Conservation (phyloP, 805 yeast species). For the Wickerhamomyces silvicola region DNA sequence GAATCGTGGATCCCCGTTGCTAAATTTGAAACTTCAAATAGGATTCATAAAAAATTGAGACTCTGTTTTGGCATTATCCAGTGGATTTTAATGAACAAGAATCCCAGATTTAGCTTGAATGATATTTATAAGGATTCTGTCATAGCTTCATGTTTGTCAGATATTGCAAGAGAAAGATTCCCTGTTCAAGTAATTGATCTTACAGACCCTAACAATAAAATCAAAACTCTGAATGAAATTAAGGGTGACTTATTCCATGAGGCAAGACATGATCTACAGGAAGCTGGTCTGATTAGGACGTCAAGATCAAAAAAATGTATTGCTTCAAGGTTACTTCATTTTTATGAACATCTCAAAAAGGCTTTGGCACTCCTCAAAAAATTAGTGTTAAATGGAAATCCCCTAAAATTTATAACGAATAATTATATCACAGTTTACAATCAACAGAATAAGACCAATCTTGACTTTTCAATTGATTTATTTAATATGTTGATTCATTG, state of each 20-base stretch:
- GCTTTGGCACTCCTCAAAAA: neutral
- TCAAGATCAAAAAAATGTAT: constrained; percentile 19
- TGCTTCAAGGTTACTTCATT: constrained; percentile 8
- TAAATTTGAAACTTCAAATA: no score
- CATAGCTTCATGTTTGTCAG: constrained; percentile 11
- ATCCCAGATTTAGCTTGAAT: constrained; percentile 13
- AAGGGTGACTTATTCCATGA: constrained; percentile 22
- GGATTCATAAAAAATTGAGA: no score
- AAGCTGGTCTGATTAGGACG: constrained; percentile 15
- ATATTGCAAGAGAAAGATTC: constrained; percentile 10
- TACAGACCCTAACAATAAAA: constrained; percentile 3
- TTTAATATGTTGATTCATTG: constrained; percentile 5
- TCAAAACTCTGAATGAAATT: constrained; percentile 9
- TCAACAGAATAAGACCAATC: constrained; percentile 1
- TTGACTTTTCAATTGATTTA: constrained; percentile 1
- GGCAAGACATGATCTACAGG: constrained; percentile 19
- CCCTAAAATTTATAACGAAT: neutral
- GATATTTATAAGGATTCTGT: constrained; percentile 9
- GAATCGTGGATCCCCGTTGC: no score
- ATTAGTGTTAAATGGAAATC: no score
- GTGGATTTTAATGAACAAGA: constrained; percentile 14
- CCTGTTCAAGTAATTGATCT: constrained; percentile 10
- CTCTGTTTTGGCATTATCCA: no score
- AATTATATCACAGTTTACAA: constrained; percentile 3
- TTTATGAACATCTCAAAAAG: constrained; percentile 3